A percentile compares a stretch with the other conserved stretches of the same genome.
Conservation (phyloP, 1,284 basidiomycete genomes). For the Termitomyces sp. region DNA sequence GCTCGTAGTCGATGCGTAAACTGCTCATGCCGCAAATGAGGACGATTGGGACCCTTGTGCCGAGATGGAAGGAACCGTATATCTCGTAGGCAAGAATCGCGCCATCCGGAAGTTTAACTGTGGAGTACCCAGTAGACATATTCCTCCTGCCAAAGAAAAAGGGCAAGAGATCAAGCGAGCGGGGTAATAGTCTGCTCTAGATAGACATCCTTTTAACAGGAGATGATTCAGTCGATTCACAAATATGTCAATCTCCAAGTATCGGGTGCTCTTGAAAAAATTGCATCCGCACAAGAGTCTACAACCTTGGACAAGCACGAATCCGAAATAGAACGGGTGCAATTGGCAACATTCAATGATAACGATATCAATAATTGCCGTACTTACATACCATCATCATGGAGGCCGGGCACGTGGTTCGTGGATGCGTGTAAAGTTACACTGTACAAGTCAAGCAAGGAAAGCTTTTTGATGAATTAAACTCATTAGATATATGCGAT, state of each 20-base stretch:
- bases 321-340: slow-evolving; percentile 6
- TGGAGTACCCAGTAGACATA: slow-evolving; percentile 20
- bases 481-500: neutral
- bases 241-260: slow-evolving; percentile 7
- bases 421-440: neutral
- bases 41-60: slow-evolving; percentile 21
- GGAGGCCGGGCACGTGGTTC: slow-evolving; percentile 1
- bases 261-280: slow-evolving; percentile 11
- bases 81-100: slow-evolving; percentile 29
- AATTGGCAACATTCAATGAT: neutral
- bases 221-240: neutral
- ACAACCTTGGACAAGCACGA: neutral
- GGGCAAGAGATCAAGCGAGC: neutral
- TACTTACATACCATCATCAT: too few species aligned
- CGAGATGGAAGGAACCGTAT: slow-evolving; percentile 22
- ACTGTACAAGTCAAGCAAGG: neutral
- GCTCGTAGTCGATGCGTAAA: slow-evolving; percentile 25
- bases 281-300: slow-evolving; percentile 10
- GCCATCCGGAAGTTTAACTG: slow-evolving; percentile 26
- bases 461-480: neutral
- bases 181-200: neutral
- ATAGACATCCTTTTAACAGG: slow-evolving; percentile 1
- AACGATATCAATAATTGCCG: too few species aligned
- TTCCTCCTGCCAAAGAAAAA: neutral
- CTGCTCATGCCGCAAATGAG: slow-evolving; percentile 26